phyloP scores from a whole-genome alignment of 2,329 filamentous ascomycete species.

The Aspergillus fijiensis region DNA sequence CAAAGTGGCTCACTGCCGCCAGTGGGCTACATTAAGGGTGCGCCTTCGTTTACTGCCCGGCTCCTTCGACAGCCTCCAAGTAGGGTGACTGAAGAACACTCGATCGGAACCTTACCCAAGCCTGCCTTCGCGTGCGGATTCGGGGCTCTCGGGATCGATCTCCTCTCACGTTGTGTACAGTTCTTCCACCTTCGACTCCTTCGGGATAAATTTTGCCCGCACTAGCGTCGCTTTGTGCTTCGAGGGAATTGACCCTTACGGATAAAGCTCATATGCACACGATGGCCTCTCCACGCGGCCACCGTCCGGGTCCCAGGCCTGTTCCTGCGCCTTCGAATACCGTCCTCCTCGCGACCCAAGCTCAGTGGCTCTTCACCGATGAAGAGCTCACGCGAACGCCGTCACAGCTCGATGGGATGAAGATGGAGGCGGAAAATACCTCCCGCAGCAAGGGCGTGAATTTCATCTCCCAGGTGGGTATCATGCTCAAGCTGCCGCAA shows the following conservation, averaged over 20 bases:
- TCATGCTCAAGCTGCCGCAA: slow-evolving; percentile 87
- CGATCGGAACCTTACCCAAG: background rate
- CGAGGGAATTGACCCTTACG: background rate
- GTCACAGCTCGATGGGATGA: slow-evolving; percentile 78
- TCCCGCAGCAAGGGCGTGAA: slow-evolving; percentile 88
- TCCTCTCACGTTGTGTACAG: background rate
- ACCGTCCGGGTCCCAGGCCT: slow-evolving; percentile 25
- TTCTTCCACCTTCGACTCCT: background rate
- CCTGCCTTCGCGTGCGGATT: background rate
- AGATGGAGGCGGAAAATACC: slow-evolving; percentile 72
- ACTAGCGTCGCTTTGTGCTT: background rate
- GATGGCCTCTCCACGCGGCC: slow-evolving; percentile 32
- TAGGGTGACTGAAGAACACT: background rate
- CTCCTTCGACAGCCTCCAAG: background rate
- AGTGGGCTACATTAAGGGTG: background rate
- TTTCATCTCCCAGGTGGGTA: slow-evolving; percentile 92
- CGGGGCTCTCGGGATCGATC: background rate
- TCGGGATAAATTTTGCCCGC: background rate
- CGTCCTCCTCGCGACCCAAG: slow-evolving; percentile 56
- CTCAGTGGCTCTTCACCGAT: slow-evolving; percentile 86
- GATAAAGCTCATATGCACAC: background rate
- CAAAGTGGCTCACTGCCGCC: background rate
- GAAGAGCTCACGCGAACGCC: slow-evolving; percentile 81
- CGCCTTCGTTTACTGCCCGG: background rate
- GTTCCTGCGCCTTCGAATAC: slow-evolving; percentile 44